Percentiles rank a stretch among this genome's conserved stretches.
Conservation (phyloP, 306 rosid genomes). For the Abrus pulchellus region DNA sequence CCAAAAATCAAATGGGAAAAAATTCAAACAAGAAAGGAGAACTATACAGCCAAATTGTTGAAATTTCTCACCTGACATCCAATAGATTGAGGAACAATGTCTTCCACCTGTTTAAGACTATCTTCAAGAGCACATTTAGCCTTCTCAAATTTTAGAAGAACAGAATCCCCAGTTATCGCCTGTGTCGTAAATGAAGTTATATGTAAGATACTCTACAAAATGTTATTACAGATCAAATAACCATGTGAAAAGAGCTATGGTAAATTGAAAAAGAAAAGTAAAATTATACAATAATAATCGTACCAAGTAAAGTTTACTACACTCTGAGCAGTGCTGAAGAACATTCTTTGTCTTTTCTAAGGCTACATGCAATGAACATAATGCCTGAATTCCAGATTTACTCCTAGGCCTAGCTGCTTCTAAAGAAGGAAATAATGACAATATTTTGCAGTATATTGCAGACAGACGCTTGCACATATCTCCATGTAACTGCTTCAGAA, state of each 20-base stretch:
- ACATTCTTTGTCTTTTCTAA: constrained; percentile 79
- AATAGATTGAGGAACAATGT: constrained; percentile 83
- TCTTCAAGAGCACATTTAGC: constrained; percentile 75
- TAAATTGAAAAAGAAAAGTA: constrained; percentile 14
- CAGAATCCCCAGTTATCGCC: constrained; percentile 90
- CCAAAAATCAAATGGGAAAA: background rate
- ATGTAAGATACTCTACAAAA: constrained; percentile 22
- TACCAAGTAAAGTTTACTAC: constrained; percentile 92
- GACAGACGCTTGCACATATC: constrained; percentile 85
- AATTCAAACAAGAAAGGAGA: constrained; percentile 27
- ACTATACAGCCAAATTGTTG: background rate
- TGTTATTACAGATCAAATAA: constrained; percentile 12
- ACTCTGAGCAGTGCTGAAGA: constrained; percentile 85
- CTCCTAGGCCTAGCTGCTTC: constrained; percentile 92
- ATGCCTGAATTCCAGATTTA: constrained; percentile 88
- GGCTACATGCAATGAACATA: constrained; percentile 86
- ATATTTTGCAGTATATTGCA: constrained; percentile 69
- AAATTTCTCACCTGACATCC: constrained; percentile 69
- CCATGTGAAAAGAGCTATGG: background rate
- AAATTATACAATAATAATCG: constrained; percentile 30
- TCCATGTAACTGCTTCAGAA: constrained; percentile 74
- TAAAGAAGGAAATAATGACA: constrained; percentile 78
- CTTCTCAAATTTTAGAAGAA: constrained; percentile 79
- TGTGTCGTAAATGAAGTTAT: constrained; percentile 46
- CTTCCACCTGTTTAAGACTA: constrained; percentile 78